Percentiles rank a stretch among this genome's conserved stretches.
Conservation (phyloP, 305 asterid species). For the Fraxinus baroniana region DNA sequence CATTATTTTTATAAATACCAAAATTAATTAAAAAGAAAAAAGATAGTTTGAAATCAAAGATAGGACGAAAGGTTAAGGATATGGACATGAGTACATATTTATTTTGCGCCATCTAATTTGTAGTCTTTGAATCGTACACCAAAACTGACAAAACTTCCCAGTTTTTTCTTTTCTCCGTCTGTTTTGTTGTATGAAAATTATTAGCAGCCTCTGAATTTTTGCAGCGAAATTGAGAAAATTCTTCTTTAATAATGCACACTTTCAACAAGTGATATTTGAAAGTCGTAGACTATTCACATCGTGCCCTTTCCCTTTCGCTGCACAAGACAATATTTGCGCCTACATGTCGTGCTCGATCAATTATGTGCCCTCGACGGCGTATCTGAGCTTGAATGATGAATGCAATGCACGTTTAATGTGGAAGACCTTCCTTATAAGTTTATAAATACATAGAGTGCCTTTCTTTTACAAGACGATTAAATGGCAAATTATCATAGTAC, state of each 20-base stretch:
- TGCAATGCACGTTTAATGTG: background rate
- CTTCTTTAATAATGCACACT: background rate
- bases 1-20: no score
- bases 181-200: background rate
- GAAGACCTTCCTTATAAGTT: background rate
- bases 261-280: background rate
- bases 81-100: background rate
- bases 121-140: background rate
- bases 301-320: background rate
- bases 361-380: background rate
- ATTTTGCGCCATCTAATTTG: background rate
- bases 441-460: background rate
- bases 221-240: background rate
- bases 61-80: no score
- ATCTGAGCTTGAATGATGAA: background rate
- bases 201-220: background rate
- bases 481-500: no score
- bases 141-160: background rate
- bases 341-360: background rate
- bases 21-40: no score
- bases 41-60: no score
- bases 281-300: background rate
- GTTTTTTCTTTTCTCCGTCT: background rate
- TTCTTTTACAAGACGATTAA: background rate
- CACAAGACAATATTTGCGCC: background rate